A percentile compares a stretch with the other conserved stretches of the same genome.
phyloP scores from a whole-genome alignment of 2,329 filamentous ascomycete genomes.

The Pestalotiopsis sp. region DNA sequence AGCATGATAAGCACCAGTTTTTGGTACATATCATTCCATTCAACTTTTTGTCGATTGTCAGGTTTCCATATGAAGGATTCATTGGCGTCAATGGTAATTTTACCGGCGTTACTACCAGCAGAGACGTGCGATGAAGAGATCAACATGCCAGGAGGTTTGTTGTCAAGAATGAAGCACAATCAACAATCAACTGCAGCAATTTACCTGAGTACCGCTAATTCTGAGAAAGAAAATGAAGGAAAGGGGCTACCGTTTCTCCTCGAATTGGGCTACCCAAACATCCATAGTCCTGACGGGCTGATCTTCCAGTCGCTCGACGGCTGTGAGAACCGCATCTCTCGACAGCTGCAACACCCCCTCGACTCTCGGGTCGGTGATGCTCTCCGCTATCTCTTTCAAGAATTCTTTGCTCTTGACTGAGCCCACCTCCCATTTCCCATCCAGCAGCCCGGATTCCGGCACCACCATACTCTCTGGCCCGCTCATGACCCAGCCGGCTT shows the following conservation, averaged over 20 bases:
- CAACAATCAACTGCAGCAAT: too few species aligned
- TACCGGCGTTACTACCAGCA: too few species aligned
- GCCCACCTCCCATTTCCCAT: conserved; percentile 50
- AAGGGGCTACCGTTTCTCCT: neutral
- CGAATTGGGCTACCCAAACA: conserved; percentile 36
- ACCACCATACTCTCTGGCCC: conserved; percentile 39
- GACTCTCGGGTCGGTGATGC: conserved; percentile 29
- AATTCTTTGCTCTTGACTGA: conserved; percentile 34
- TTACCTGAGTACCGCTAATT: too few species aligned
- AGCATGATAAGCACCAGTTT: too few species aligned
- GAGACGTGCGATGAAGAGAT: too few species aligned
- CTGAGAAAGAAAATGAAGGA: neutral
- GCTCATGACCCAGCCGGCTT: conserved; percentile 38
- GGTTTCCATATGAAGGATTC: too few species aligned
- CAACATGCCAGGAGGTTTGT: too few species aligned
- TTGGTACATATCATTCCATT: too few species aligned
- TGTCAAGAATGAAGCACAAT: too few species aligned
- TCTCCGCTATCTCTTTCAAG: conserved; percentile 33
- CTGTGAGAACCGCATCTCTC: conserved; percentile 34
- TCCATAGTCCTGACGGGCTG: conserved; percentile 42
- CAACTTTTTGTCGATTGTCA: too few species aligned
- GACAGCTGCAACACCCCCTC: conserved; percentile 30
- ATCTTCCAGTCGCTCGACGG: conserved; percentile 30
- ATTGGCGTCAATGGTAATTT: too few species aligned
- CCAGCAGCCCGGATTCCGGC: conserved; percentile 40